Evolutionary conservation across 2,329 filamentous ascomycete species (phyloP).

Genomic region (Alternaria arbusti): DNA sequence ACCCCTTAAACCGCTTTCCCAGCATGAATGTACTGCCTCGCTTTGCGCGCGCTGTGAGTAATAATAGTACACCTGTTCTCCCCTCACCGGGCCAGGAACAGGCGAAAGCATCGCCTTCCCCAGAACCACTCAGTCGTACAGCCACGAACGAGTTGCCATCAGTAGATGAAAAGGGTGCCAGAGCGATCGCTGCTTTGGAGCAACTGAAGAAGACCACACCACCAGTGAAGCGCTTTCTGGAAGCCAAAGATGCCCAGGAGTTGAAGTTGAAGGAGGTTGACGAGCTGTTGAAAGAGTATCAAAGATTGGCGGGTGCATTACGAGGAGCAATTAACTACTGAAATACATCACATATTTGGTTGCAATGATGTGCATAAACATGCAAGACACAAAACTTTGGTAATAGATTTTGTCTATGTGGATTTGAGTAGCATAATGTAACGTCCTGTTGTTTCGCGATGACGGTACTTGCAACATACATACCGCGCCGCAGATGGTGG

Average conservation of each 20-base stretch:
- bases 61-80: constrained; percentile 48
- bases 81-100: constrained; percentile 48
- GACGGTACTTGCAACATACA: background rate
- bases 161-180: constrained; percentile 43
- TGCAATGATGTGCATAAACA: background rate
- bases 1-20: constrained; percentile 80
- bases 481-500: background rate
- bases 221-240: constrained; percentile 56
- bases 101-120: constrained; percentile 33
- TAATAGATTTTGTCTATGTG: background rate
- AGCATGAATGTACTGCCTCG: constrained; percentile 76
- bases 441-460: background rate
- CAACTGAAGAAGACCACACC: constrained; percentile 53
- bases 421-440: background rate
- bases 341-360: constrained; percentile 6
- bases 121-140: constrained; percentile 21
- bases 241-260: constrained; percentile 54
- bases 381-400: background rate
- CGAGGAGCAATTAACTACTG: constrained; percentile 50
- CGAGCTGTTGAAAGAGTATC: constrained; percentile 53
- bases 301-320: constrained; percentile 53
- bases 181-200: constrained; percentile 54
- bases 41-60: constrained; percentile 67
- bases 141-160: constrained; percentile 27
- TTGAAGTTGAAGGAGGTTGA: constrained; percentile 57